Base-by-base conservation (phyloP, 1,284 basidiomycete genomes). In the Trichosporon sp. region DNA sequence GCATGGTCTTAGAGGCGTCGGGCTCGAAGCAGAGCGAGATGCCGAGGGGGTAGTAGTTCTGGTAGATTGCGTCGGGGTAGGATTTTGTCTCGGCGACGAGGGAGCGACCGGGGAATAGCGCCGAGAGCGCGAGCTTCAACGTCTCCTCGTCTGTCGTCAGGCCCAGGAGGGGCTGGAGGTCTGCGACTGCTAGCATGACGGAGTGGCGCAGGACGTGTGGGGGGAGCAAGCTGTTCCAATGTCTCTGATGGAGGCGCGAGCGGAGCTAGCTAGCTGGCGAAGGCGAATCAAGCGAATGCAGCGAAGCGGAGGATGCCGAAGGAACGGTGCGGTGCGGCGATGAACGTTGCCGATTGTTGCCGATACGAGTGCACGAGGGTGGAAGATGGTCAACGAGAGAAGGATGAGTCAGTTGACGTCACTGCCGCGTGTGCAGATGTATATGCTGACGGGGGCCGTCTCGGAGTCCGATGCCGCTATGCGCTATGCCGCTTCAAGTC, bases 61-160 rank as follows among this genome's bases (percentile, higher is more conserved):
- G 88, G 85, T 94, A 97, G 71, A 93, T 89, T 3, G 88, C 88
- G 81, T 96, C 93, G 46, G 91, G 81, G 81, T 93, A 96, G 0
- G 89, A 84, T 80, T 92, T 93, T 81, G 92, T 84, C 72, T 91
- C 88, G 10, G 91, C 89, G n/a, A 77, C 72, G 1, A 80, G 72
- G 16, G 59, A 16, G n/a, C 43, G 59, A 37, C 19, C 43, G 69
- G 26, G 64, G 19, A 68, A 43, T 69, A 71, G 19, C 11, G 70
- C 51, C 16, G 63, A 37, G 54, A 75, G 70, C 46, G 72, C 69
- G 1, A 46, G 6, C 5, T 40, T 43, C 63, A 78, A 48, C n/a
- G 65, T 35, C 4, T 75, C 48, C 14, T 72, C 64, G 40, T 46
- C 51, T 4, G 75, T 68, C 3, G 67, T 40, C 10, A 73, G 72